Conservation (phyloP, 192 early-diverging fungal species). For the Phycomyces nitens region DNA sequence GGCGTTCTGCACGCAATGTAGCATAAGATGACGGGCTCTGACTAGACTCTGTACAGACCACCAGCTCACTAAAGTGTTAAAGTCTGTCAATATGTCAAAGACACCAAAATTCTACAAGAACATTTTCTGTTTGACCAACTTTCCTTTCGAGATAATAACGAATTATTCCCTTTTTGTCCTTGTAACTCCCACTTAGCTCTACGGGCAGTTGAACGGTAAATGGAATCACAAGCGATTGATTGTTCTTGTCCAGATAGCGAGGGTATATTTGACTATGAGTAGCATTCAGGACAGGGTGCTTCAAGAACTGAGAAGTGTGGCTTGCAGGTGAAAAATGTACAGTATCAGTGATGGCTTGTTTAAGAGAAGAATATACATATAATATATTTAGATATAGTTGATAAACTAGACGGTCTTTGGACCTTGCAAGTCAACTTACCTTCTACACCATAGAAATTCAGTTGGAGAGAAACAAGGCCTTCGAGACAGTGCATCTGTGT, state of each 20-base stretch:
- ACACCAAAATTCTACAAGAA: too few species aligned
- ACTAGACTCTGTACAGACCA: background rate
- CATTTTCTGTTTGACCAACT: too few species aligned
- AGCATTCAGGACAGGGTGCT: background rate
- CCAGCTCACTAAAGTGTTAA: background rate
- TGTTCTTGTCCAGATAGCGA: background rate
- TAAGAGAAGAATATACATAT: background rate
- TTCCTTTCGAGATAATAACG: constrained; percentile 20
- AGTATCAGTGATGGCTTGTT: constrained; percentile 3
- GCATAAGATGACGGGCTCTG: background rate
- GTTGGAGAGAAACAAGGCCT: background rate
- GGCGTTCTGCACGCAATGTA: background rate
- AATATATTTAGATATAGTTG: background rate
- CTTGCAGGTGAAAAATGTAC: background rate
- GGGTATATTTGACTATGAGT: background rate
- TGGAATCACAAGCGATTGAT: constrained; percentile 2
- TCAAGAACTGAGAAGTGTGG: constrained; percentile 2
- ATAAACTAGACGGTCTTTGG: background rate
- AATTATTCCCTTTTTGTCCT: constrained; percentile 21
- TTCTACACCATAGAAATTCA: constrained; percentile 15
- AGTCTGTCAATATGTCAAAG: constrained; percentile 1
- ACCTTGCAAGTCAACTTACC: background rate
- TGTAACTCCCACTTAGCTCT: constrained; percentile 12
- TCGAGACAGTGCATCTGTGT: background rate
- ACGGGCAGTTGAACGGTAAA: constrained; percentile 8